These are phyloP conservation scores for Lentinus brumalis DNA, from an alignment of 768 basidiomycete genomes.

Conservation along the genomic window DNA sequence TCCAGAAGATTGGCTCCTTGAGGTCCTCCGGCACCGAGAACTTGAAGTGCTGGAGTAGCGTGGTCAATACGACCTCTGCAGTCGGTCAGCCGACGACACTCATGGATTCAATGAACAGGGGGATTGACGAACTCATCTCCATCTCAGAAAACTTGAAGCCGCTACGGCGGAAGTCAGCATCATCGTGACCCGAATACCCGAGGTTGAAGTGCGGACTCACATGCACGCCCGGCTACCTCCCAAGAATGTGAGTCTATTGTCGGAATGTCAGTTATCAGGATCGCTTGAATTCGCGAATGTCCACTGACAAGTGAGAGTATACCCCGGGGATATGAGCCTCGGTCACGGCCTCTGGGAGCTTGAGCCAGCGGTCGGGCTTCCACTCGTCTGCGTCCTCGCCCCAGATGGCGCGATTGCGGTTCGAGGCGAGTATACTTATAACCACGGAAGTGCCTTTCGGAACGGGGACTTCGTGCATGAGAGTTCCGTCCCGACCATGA, in stretches of 20 bases:
- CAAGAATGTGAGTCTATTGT: constrained; percentile 22
- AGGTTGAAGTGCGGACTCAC: neutral
- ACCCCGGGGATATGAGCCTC: constrained; percentile 9
- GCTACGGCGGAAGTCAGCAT: neutral
- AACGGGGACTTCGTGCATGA: constrained; percentile 28
- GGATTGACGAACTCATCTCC: constrained; percentile 15
- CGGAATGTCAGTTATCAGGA: neutral
- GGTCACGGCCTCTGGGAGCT: constrained; percentile 5
- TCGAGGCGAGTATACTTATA: constrained; percentile 24
- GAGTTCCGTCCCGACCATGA: constrained; percentile 30
- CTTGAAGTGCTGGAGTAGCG: neutral
- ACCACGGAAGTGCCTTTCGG: constrained; percentile 18
- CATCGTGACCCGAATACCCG: neutral
- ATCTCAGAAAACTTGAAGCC: constrained; percentile 20
- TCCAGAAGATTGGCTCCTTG: constrained; percentile 3
- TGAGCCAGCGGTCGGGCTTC: constrained; percentile 21
- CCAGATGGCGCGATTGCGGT: constrained; percentile 24
- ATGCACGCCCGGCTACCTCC: constrained; percentile 20
- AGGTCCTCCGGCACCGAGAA: neutral
- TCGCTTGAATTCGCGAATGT: neutral
- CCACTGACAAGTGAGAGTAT: constrained; percentile 9
- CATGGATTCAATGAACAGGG: neutral
- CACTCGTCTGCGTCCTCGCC: constrained; percentile 22
- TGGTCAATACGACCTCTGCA: constrained; percentile 2
- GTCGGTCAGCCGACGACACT: neutral